Percentiles rank a stretch among this genome's conserved stretches.
Evolutionary conservation across 2,329 filamentous ascomycete species (phyloP).

Genomic region (Aspergillus latus): DNA sequence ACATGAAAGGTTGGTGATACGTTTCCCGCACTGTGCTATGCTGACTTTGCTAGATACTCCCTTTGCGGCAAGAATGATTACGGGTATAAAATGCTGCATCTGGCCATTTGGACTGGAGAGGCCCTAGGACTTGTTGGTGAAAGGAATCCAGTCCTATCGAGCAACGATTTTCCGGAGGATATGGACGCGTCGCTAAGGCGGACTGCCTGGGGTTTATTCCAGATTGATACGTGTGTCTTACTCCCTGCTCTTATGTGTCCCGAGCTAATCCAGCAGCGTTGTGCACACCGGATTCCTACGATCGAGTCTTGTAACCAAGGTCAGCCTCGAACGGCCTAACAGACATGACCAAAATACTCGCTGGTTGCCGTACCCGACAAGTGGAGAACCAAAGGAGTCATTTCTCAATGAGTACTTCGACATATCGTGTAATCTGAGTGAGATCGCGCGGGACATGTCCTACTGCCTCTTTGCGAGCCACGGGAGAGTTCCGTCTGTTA

Average conservation of each 20-base stretch:
- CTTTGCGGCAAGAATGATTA: slow-evolving; percentile 38
- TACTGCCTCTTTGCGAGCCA: slow-evolving; percentile 31
- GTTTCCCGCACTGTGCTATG: not conserved
- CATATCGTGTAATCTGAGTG: slow-evolving; percentile 35
- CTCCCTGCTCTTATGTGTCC: not conserved
- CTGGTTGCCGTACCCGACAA: slow-evolving; percentile 37
- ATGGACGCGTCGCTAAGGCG: slow-evolving; percentile 33
- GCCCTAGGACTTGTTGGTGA: slow-evolving; percentile 34
- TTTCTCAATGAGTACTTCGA: slow-evolving; percentile 35
- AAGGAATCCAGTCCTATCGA: slow-evolving; percentile 22
- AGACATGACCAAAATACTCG: slow-evolving; percentile 22
- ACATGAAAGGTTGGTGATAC: slow-evolving; percentile 31
- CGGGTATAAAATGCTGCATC: slow-evolving; percentile 40
- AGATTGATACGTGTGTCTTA: slow-evolving; percentile 38
- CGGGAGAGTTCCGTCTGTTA: not conserved
- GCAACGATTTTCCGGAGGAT: slow-evolving; percentile 28
- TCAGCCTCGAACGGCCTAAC: slow-evolving; percentile 30
- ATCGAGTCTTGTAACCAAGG: slow-evolving; percentile 35
- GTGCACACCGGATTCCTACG: slow-evolving; percentile 39
- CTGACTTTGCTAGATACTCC: slow-evolving; percentile 30
- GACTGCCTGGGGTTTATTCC: slow-evolving; percentile 41
- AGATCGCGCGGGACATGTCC: slow-evolving; percentile 39
- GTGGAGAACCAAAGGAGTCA: slow-evolving; percentile 28
- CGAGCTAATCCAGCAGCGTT: slow-evolving; percentile 23
- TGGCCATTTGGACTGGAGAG: slow-evolving; percentile 37